Evolutionary conservation across 179 eudicot genomes (phyloP), one percentile per base, ranked within the genome.

Genomic region (Gypsophila paniculata): DNA sequence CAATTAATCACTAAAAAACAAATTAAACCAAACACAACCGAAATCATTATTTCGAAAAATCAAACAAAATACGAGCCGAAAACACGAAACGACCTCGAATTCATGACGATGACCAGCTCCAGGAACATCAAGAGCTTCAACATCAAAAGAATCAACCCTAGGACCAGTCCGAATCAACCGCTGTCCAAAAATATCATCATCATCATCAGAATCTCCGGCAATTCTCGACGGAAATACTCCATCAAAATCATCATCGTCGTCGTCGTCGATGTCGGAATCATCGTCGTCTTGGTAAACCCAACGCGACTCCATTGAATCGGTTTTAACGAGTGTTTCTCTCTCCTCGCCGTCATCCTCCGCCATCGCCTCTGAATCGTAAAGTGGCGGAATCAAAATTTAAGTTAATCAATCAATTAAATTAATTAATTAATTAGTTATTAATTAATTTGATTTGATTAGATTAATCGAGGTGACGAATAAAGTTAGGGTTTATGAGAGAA

Each of bases 111-210:
- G 91, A 44, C 61, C 61, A 17, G 83, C 88, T 0, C 96, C 91
- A 14, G 96, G 96, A 72, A 93, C 89, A 66, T 93, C 98, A 18
- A 93, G 96, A 8, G 98, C 96, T 59, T 92, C 98, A 12, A 90
- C 98, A 70, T 91, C 97, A 25, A 93, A 93, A 44, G 96, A 91
- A 87, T 93, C 97, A 60, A 93, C 81, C 76, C 92, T 73, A 2
- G 97, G 98, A 32, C 96, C 98, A 0, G 98, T 93, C 2, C 98
- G 87, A 51, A 93, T 86, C 76, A 93, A 71, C 42, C 82, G 78
- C 75, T 82, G 91, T 62, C 80, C 84, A 11, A 77, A 85, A 80
- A 71, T 84, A 75, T 85, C 96, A 21, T 90, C 96, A 36, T 36
- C 42, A 11, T 93, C 97, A 2, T 89, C 96, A 0, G 91, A 86